Conservation (phyloP, 495 filamentous ascomycete genomes). For the Neurospora sp. region DNA sequence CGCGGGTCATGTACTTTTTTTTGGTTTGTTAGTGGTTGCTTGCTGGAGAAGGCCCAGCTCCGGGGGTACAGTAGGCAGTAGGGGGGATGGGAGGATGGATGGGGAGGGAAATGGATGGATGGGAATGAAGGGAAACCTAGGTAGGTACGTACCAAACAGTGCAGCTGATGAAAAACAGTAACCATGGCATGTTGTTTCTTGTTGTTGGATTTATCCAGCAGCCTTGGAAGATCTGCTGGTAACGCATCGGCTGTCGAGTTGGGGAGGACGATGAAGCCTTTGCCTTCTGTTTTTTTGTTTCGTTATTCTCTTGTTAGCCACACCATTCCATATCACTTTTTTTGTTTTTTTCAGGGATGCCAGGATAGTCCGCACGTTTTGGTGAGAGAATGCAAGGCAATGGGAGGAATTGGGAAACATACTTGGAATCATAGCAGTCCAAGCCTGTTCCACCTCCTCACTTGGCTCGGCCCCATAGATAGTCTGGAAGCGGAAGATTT, state of each 20-base stretch:
- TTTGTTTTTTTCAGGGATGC: too few species aligned
- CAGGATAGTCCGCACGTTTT: too few species aligned
- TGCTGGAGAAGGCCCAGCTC: too few species aligned
- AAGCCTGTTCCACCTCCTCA: background rate
- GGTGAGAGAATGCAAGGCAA: too few species aligned
- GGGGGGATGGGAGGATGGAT: too few species aligned
- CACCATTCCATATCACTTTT: too few species aligned
- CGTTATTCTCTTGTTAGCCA: too few species aligned
- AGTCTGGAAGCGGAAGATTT: constrained; percentile 1
- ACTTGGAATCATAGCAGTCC: constrained; percentile 3
- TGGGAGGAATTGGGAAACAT: background rate
- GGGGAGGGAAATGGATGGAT: too few species aligned
- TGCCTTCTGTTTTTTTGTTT: background rate
- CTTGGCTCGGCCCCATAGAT: background rate
- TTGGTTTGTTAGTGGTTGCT: background rate
- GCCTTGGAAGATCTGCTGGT: background rate
- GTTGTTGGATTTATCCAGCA: background rate
- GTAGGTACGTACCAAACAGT: background rate
- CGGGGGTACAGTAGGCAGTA: too few species aligned
- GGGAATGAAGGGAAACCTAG: too few species aligned
- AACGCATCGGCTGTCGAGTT: background rate
- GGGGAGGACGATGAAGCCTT: background rate
- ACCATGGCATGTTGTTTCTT: background rate
- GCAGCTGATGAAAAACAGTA: background rate
- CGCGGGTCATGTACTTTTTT: constrained; percentile 1